Evolutionary conservation across 2,329 filamentous ascomycete genomes (phyloP).

Genomic region (Aspergillus neotritici): DNA sequence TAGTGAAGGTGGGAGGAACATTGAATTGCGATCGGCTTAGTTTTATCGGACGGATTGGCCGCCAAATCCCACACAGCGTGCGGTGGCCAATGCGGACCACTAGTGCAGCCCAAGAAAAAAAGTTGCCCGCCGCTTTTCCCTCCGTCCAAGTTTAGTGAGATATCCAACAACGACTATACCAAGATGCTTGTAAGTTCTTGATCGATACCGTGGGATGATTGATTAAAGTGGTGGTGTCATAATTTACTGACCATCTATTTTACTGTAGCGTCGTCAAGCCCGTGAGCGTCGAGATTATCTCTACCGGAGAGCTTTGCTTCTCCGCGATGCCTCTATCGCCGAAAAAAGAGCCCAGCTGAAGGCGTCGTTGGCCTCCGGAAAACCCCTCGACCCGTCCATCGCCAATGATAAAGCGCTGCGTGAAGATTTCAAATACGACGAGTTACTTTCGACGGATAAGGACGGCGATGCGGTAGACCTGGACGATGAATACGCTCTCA

Average conservation of each 20-base stretch:
- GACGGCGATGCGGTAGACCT: slow-evolving; percentile 78
- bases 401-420: slow-evolving; percentile 80
- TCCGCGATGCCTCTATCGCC: slow-evolving; percentile 86
- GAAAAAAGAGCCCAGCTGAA: slow-evolving; percentile 86
- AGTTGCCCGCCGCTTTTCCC: slow-evolving; percentile 25
- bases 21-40: slow-evolving; percentile 17
- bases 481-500: slow-evolving; percentile 83
- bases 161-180: neutral
- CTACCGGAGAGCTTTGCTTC: slow-evolving; percentile 78
- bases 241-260: slow-evolving; percentile 12
- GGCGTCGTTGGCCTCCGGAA: slow-evolving; percentile 80
- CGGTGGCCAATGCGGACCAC: slow-evolving; percentile 20
- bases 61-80: slow-evolving; percentile 28
- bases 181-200: slow-evolving; percentile 30
- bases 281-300: slow-evolving; percentile 81
- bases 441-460: slow-evolving; percentile 74
- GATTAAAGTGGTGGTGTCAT: neutral
- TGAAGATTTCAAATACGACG: slow-evolving; percentile 90
- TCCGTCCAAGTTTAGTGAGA: neutral
- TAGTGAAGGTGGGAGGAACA: slow-evolving; percentile 2
- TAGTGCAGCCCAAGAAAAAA: slow-evolving; percentile 34
- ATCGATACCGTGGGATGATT: neutral
- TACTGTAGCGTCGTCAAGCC: slow-evolving; percentile 60
- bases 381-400: slow-evolving; percentile 72
- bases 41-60: slow-evolving; percentile 20